Percentiles rank a stretch among this genome's conserved stretches.
phyloP scores from a whole-genome alignment of 306 rosid genomes.

The Erythrophleum fordii region DNA sequence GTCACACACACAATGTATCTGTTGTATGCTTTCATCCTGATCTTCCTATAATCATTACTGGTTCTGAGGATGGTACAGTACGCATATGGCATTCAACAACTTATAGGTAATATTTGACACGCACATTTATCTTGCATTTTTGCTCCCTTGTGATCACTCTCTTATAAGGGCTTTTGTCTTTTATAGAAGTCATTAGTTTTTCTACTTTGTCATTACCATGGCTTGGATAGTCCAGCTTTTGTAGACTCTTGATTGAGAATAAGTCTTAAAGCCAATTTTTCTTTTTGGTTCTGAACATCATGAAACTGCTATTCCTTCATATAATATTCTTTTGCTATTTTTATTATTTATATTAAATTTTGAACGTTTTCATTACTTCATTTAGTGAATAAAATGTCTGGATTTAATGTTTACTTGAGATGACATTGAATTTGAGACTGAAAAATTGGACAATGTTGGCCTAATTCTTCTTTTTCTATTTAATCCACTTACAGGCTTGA shows the following conservation, averaged over 20 bases:
- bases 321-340: slow-evolving; percentile 12
- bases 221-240: slow-evolving; percentile 21
- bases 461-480: slow-evolving; percentile 23
- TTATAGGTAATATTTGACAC: slow-evolving; percentile 70
- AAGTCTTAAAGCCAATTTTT: not conserved
- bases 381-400: slow-evolving; percentile 24
- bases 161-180: not conserved
- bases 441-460: slow-evolving; percentile 17
- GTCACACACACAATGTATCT: slow-evolving; percentile 99
- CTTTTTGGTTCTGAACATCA: slow-evolving; percentile 8
- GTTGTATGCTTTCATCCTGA: slow-evolving; percentile 99
- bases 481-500: slow-evolving; percentile 75
- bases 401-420: slow-evolving; percentile 25
- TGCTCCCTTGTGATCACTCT: slow-evolving; percentile 16
- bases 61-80: slow-evolving; percentile 99
- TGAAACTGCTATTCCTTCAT: slow-evolving; percentile 15
- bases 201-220: not conserved
- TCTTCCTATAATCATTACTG: slow-evolving; percentile 97
- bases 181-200: not conserved
- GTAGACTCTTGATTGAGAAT: slow-evolving; percentile 13
- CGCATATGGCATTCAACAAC: slow-evolving; percentile 99
- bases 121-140: slow-evolving; percentile 16
- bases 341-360: slow-evolving; percentile 5
- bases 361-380: slow-evolving; percentile 6
- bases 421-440: slow-evolving; percentile 26